These are phyloP conservation scores for Debaryomyces hansenii DNA, from an alignment of 805 yeast genomes.

Conservation along the genomic window DNA sequence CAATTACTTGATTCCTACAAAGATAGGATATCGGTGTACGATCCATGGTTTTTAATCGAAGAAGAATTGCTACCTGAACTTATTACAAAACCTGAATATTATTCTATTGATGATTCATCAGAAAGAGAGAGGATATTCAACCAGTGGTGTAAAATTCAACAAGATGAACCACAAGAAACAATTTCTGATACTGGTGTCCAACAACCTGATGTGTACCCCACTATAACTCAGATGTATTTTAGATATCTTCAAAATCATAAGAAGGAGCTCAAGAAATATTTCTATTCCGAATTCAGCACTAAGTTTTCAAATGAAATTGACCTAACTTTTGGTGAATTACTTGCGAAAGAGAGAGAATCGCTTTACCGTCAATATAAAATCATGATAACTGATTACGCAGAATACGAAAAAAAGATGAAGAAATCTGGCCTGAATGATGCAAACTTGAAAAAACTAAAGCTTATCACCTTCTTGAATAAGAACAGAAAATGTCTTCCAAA, in stretches of 20 bases:
- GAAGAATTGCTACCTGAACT: constrained; percentile 33
- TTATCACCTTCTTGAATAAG: constrained; percentile 20
- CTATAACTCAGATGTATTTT: constrained; percentile 20
- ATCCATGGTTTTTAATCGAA: constrained; percentile 39
- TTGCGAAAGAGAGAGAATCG: constrained; percentile 19
- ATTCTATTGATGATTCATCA: constrained; percentile 16
- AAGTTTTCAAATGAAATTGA: constrained; percentile 12
- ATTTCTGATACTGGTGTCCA: constrained; percentile 1
- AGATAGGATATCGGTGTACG: constrained; percentile 28
- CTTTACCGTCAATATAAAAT: constrained; percentile 27
- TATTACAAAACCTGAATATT: constrained; percentile 27
- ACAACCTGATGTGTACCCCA: constrained; percentile 15
- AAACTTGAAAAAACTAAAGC: constrained; percentile 31
- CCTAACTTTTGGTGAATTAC: constrained; percentile 8
- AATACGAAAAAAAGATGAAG: constrained; percentile 26
- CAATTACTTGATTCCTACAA: constrained; percentile 23
- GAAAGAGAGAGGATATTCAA: constrained; percentile 23
- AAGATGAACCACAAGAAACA: constrained; percentile 1
- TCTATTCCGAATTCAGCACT: constrained; percentile 27
- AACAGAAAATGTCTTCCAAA: background rate
- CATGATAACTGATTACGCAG: constrained; percentile 26
- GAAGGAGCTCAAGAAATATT: constrained; percentile 23
- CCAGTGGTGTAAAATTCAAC: constrained; percentile 21
- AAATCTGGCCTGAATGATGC: constrained; percentile 10
- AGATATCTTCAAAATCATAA: constrained; percentile 29